Percentiles rank a stretch among this genome's conserved stretches.
phyloP scores from a whole-genome alignment of 2,329 filamentous ascomycete species.

The Fusarium sp. region DNA sequence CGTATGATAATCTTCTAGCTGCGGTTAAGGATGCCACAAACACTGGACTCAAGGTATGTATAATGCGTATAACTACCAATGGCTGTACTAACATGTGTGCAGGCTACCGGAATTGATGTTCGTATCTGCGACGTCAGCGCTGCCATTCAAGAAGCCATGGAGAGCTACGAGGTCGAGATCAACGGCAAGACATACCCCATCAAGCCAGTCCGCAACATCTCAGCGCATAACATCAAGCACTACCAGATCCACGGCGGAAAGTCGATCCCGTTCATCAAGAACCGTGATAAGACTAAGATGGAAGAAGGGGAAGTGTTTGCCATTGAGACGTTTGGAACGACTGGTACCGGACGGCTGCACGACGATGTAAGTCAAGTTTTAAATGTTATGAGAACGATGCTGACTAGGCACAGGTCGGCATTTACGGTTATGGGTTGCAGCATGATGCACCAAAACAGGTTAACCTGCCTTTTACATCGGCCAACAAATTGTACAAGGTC shows the following conservation, averaged over 20 bases:
- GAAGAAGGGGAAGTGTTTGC: conserved; percentile 93
- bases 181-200: conserved; percentile 81
- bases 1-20: conserved; percentile 77
- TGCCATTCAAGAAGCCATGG: conserved; percentile 88
- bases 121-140: conserved; percentile 85
- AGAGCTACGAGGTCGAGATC: conserved; percentile 88
- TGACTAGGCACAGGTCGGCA: conserved; percentile 54
- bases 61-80: no score
- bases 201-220: conserved; percentile 84
- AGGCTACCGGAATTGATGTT: conserved; percentile 82
- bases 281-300: conserved; percentile 88
- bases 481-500: conserved; percentile 67
- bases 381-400: fast-evolving
- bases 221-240: conserved; percentile 86
- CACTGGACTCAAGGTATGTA: conserved; percentile 77
- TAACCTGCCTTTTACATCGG: conserved; percentile 61
- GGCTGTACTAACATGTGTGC: conserved; percentile 8
- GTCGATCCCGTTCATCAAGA: conserved; percentile 90
- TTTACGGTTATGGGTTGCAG: conserved; percentile 65
- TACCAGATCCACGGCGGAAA: conserved; percentile 91
- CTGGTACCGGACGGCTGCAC: conserved; percentile 82
- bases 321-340: conserved; percentile 93
- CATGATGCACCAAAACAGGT: conserved; percentile 53
- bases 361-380: conserved; percentile 72
- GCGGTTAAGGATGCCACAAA: conserved; percentile 82